These are phyloP conservation scores for Globisporangium recalcitrans DNA, from an alignment of 352 stramenopile genomes.

Conservation along the genomic window DNA sequence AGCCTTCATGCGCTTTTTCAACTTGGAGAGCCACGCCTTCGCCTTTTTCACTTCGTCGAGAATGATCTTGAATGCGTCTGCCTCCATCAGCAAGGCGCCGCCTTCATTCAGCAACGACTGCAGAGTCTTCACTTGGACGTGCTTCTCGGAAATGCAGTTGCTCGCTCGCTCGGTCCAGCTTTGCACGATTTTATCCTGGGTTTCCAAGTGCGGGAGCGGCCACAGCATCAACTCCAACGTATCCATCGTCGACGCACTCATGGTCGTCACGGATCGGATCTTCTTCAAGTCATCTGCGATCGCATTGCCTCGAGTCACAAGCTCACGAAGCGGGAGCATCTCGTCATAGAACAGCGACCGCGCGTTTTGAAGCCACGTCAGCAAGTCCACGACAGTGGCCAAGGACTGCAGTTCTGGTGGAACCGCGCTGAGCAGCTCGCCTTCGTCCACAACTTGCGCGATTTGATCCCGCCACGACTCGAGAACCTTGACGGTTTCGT, in stretches of 20 bases:
- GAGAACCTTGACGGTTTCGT: conserved; percentile 69
- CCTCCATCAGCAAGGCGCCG: conserved; percentile 54
- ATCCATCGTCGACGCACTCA: conserved; percentile 32
- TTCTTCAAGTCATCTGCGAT: conserved; percentile 30
- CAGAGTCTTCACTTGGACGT: conserved; percentile 46
- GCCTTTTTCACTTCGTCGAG: conserved; percentile 79
- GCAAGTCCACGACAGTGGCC: conserved; percentile 42
- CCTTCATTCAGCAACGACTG: conserved; percentile 55
- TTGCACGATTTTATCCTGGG: conserved; percentile 58
- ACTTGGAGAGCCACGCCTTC: conserved; percentile 76
- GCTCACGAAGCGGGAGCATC: conserved; percentile 48
- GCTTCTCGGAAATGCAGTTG: conserved; percentile 58
- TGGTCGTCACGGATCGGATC: conserved; percentile 15
- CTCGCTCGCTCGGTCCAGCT: conserved; percentile 55
- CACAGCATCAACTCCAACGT: conserved; percentile 57
- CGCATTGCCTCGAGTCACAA: conserved; percentile 46
- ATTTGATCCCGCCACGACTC: conserved; percentile 68
- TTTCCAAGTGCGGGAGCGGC: conserved; percentile 63
- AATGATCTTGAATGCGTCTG: conserved; percentile 71
- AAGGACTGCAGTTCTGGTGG: conserved; percentile 53
- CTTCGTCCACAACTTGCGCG: conserved; percentile 48
- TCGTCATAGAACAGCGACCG: conserved; percentile 82
- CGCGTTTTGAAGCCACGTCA: conserved; percentile 75
- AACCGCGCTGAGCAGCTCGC: conserved; percentile 60
- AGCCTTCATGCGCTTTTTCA: conserved; percentile 77